A percentile compares a stretch with the other conserved stretches of the same genome.
Conservation (phyloP, 1,139 yeast species). For the Suhomyces kunorum region DNA sequence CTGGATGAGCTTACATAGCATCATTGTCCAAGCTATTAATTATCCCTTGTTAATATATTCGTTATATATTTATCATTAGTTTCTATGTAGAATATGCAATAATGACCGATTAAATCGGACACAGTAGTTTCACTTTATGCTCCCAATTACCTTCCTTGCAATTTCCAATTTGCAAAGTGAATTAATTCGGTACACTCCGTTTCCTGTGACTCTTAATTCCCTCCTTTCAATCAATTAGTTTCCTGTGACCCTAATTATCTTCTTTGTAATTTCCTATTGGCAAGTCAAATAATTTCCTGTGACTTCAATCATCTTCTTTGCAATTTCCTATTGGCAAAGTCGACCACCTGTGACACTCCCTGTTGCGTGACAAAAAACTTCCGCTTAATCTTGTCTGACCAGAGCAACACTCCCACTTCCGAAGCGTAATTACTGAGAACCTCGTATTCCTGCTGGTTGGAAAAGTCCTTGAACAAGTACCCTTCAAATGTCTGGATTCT, state of each 20-base stretch:
- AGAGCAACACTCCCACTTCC: conserved; percentile 85
- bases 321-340: conserved; percentile 71
- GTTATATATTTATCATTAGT: not conserved
- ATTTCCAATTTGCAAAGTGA: too few species aligned
- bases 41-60: not conserved
- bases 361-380: conserved; percentile 81
- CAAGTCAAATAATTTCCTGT: not conserved
- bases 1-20: conserved; percentile 30
- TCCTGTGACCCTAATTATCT: conserved; percentile 7
- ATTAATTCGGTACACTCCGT: not conserved
- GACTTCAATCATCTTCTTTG: conserved; percentile 14
- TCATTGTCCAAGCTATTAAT: not conserved
- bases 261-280: too few species aligned
- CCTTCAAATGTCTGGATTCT: conserved; percentile 89
- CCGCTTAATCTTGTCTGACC: conserved; percentile 74
- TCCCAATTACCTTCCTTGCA: too few species aligned
- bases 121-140: not conserved
- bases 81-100: not conserved
- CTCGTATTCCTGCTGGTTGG: conserved; percentile 74
- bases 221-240: too few species aligned
- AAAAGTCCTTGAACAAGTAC: conserved; percentile 82
- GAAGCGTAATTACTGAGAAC: conserved; percentile 74
- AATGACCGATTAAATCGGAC: not conserved
- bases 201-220: too few species aligned
- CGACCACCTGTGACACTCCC: conserved; percentile 86